Base-by-base conservation (phyloP, 2,329 filamentous ascomycete species). In the Cladosporium colombiae region DNA sequence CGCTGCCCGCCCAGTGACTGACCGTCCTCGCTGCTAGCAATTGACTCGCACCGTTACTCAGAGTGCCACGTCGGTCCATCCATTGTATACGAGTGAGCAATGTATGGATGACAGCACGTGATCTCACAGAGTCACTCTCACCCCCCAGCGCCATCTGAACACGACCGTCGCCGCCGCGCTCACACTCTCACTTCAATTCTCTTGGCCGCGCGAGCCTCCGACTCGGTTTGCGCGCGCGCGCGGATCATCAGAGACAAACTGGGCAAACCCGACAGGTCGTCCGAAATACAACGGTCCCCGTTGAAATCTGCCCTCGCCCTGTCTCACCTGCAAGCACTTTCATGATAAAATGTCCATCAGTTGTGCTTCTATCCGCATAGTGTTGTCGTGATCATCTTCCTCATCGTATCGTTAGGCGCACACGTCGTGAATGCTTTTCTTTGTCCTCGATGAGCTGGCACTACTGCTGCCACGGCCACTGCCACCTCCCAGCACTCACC, bases 191-290 rank as follows among this genome's bases (percentile, higher is more conserved):
- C 37, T 44, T 23, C 40, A 21, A 46, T 29, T 53, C 50, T 53
- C 50, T 53, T 53, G 50, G 52, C 52, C 52, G 14, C 27, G 27
- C 52, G 27, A 18, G 52, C 52, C 52, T n/a, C 50, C 27, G 50
- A 31, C 50, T 44, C 37, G n/a, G 52, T 55, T 31, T 55, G 52
- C 52, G 31, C 52, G 52, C 52, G 31, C 52, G 55, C 55, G 55
- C 53, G 29, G 55, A 57, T 57, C 55, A 33, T 21, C 55, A 57
- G 55, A 57, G 55, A 57, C 55, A 57, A 35, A 56, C 53, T 57
- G 53, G 14, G 53, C 53, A 31, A 57, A 57, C 55, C 55, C 55
- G 55, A 57, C 33, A 57, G 55, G 52, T 55, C 52, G 55, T 57
- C 55, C 55, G 55, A 40, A 23, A 40, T 57, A 33, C 37, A 57